Conservation (phyloP, 371 early-diverging fungal genomes). For the Mucor irregularis region DNA sequence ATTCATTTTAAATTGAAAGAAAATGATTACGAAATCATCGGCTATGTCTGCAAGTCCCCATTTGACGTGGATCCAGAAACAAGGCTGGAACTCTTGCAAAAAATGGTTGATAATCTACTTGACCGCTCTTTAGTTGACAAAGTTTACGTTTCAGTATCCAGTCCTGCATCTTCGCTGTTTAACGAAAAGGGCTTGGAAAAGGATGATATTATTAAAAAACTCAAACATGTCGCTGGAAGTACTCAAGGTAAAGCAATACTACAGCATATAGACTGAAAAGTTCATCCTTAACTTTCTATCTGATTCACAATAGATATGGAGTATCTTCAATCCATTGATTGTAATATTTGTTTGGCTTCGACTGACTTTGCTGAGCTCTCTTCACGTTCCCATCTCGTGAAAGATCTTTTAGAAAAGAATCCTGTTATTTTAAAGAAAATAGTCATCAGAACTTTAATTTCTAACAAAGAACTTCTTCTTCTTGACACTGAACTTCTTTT, state of each 20-base stretch:
- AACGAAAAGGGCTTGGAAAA: slow-evolving; percentile 20
- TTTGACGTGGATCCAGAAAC: slow-evolving; percentile 3
- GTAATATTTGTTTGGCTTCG: slow-evolving; percentile 18
- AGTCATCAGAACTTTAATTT: slow-evolving; percentile 11
- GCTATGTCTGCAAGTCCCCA: slow-evolving; percentile 13
- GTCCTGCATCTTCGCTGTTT: slow-evolving; percentile 18
- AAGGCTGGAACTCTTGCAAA: slow-evolving; percentile 4
- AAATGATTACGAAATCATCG: slow-evolving; percentile 16
- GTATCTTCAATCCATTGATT: slow-evolving; percentile 14
- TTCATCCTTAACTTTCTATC: slow-evolving; percentile 19
- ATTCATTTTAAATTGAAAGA: slow-evolving; percentile 11
- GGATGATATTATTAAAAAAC: slow-evolving; percentile 21
- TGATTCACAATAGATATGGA: slow-evolving; percentile 22
- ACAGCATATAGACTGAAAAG: slow-evolving; percentile 18
- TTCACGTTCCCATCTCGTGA: slow-evolving; percentile 18
- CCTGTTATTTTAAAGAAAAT: slow-evolving; percentile 20
- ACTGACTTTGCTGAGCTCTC: slow-evolving; percentile 20
- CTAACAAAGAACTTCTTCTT: slow-evolving; percentile 13
- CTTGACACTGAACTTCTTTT: slow-evolving; percentile 15
- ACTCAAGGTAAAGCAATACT: slow-evolving; percentile 22
- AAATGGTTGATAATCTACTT: slow-evolving; percentile 17
- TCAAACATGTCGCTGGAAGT: slow-evolving; percentile 21
- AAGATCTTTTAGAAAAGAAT: slow-evolving; percentile 18
- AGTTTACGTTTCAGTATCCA: slow-evolving; percentile 18
- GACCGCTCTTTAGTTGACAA: slow-evolving; percentile 16